Evolutionary conservation across 2,329 filamentous ascomycete species (phyloP), one percentile per base, ranked within the genome.

Genomic region (Aspergillus tanneri): DNA sequence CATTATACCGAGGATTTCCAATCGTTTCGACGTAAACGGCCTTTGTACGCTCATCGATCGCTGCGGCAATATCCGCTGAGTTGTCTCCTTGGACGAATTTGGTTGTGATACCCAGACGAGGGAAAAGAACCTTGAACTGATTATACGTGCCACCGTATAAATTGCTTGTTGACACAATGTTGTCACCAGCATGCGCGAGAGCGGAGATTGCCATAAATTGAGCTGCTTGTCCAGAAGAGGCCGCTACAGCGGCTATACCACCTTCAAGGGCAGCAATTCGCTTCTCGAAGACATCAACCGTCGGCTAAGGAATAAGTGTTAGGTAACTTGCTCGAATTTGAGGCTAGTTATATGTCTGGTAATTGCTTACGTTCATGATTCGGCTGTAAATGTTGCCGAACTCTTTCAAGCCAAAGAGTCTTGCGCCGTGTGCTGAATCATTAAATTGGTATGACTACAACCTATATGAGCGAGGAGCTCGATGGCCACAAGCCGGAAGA

Each of bases 301-400:
- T 97, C 2, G 92, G 91, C 86, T 90, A 32, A 18, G 25, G 6
- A 14, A 9, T 21, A 32, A 16, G 23, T 5, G 5, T 8, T n/a
- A 24, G 34, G 27, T 14, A 16, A 28, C 7, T 30, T 23, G 21
- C 14, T 5, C 11, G 8, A 16, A n/a, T 11, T 30, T 5, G 8
- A 3, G 12, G 21, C 16, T 23, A 21, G 14, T 12, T 27, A 5
- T 9, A 22, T 11, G 22, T 18, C 16, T 30, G 16, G 8, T 18
- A 49, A 16, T 49, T 11, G 72, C 82, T 66, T 65, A 90, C 88
- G 73, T 97, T 96, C 87, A 88, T 90, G 63, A 99, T 90, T 56
- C 93, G 89, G 70, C 86, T 93, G 80, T 99, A 99, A 71, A 97
- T 95, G 75, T 97, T 97, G 73, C 91, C 93, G 63, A 89, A 87